Base-by-base conservation (phyloP, 257 asterid species). In the Apocynum venetum region DNA sequence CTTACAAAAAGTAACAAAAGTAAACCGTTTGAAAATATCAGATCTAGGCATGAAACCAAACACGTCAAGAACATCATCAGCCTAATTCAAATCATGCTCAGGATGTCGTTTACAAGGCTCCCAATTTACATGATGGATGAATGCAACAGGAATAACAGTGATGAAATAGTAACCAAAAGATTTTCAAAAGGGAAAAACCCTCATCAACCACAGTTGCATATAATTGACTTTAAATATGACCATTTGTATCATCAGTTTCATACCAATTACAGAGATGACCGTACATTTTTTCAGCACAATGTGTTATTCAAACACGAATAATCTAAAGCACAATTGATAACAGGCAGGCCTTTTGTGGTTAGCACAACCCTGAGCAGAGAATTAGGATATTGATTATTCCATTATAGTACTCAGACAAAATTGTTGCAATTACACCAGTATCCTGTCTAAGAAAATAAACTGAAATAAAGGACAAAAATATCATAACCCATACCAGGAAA, bases 401-500 rank as follows among this genome's bases (percentile, higher is more conserved):
- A 76, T 25, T 25, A 25, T 25, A 25, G 63, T 46, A 63, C 14
- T 43, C 19, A 51, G 38, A 76, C 36, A 40, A 38, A 35, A 76
- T 63, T 44, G 19, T 48, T 61, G 9, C 25, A 64, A 8, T 65
- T 25, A 60, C 60, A 63, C 9, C 4, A n/a, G 1, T 4, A 4
- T 53, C 59, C 49, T 40, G 25, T 36, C n/a, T 17, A 59, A 76
- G 43, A 15, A 40, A 38, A 43, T 15, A 66, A 31, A 44, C n/a
- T 63, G 8, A 40, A 72, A 72, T 43, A 13, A 25, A 20, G 44
- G 52, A 66, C 12, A 75, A 57, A 55, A 79, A 74, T 52, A 75
- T 70, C 77, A 86, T 78, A 79, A 25, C 63, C 48, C 25, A 38
- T 86, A 96, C 99, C 99, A 79, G 99, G 99, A 71, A 96, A 89